These are phyloP conservation scores for Corynespora cassiicola DNA, from an alignment of 2,329 filamentous ascomycete species.

Conservation along the genomic window DNA sequence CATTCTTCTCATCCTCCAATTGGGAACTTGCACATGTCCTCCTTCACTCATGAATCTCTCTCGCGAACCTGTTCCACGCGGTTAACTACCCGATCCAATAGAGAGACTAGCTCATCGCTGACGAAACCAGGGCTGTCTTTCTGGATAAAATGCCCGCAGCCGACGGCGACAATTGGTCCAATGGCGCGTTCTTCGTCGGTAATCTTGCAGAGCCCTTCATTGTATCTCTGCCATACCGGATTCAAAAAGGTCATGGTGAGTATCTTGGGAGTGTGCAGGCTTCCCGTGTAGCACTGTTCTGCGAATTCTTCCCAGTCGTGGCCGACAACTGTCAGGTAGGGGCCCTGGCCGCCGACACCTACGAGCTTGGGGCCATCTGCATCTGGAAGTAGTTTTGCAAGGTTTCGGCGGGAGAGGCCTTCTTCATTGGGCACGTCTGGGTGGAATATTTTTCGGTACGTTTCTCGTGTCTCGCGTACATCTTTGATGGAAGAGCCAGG, in stretches of 20 bases:
- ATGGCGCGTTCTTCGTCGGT: slow-evolving; percentile 49
- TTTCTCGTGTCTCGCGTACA: slow-evolving; percentile 42
- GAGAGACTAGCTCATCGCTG: slow-evolving; percentile 35
- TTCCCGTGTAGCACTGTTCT: slow-evolving; percentile 48
- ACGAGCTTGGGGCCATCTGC: slow-evolving; percentile 51
- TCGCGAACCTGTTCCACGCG: slow-evolving; percentile 41
- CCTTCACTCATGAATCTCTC: slow-evolving; percentile 22
- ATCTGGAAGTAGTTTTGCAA: slow-evolving; percentile 53
- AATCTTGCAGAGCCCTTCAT: slow-evolving; percentile 57
- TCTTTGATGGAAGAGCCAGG: slow-evolving; percentile 43
- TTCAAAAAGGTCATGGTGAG: slow-evolving; percentile 61
- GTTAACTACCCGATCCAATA: slow-evolving; percentile 44
- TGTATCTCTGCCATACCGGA: slow-evolving; percentile 61
- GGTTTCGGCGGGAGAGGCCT: slow-evolving; percentile 55
- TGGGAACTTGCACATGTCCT: neutral
- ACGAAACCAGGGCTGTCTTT: slow-evolving; percentile 56
- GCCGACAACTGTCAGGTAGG: slow-evolving; percentile 58
- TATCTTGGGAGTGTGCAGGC: slow-evolving; percentile 36
- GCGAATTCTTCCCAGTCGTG: slow-evolving; percentile 63
- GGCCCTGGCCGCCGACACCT: slow-evolving; percentile 42
- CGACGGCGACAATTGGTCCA: slow-evolving; percentile 55
- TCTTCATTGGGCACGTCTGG: slow-evolving; percentile 59
- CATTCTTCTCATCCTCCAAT: no score
- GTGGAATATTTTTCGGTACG: slow-evolving; percentile 53
- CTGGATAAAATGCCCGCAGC: slow-evolving; percentile 64